Base-by-base conservation (phyloP, 2,329 filamentous ascomycete genomes). In the Rosellinia necatrix region DNA sequence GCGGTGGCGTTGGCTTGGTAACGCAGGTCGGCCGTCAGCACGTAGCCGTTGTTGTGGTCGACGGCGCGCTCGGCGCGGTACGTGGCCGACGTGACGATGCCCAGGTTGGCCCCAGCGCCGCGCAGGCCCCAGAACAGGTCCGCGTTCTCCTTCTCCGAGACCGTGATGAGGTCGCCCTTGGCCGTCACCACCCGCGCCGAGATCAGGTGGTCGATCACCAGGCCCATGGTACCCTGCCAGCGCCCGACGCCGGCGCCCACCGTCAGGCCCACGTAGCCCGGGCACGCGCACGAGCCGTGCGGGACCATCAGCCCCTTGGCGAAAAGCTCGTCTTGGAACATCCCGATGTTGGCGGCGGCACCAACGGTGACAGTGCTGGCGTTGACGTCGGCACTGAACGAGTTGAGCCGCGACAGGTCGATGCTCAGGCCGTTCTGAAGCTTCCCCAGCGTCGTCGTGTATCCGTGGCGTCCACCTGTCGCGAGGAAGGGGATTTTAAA, bases 201-300 rank as follows among this genome's bases (percentile, higher is more conserved):
- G 2, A 71, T 3, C 3, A 74, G 47, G 2, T 64, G 62, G 53
- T 72, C 70, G 6, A 65, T 57, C 0, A 61, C 35, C 4, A 70
- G 34, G 8, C 68, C 68, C 15, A 64, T 29, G 1, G 61, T 8
- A 7, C 68, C 66, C 7, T 59, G 12, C 6, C 58, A 54, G 2
- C 54, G 59, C 0, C 68, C 66, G 15, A 66, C 44, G 4, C 66
- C 66, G 1, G 53, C 67, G 2, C 68, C 68, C 3, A 69, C 49
- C 0, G 56, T 60, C 1, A 49, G 59, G 2, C 67, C 68, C 4
- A 66, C 27, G 24, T 65, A 19, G 4, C 63, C 59, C 1, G 54
- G 42, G 32, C 63, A 64, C 12, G 56, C 43, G 15, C 56, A 59
- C 5, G 38, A 38, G 4, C 62, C 63, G 3, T n/a, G n/a, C n/a